phyloP scores from a whole-genome alignment of 2,329 filamentous ascomycete species.

The Keithomyces neogunnii region DNA sequence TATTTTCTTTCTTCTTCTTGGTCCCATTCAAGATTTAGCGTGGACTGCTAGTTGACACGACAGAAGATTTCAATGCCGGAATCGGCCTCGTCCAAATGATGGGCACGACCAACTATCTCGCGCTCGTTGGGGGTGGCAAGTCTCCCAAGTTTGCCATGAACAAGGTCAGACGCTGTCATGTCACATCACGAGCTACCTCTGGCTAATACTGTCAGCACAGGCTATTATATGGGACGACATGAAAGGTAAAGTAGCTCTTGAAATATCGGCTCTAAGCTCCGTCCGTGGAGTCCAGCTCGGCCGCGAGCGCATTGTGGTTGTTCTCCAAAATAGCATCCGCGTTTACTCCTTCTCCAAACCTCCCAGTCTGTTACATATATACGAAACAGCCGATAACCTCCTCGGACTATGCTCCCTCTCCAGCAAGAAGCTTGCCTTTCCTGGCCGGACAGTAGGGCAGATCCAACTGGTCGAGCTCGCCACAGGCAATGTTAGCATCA shows the following conservation, averaged over 20 bases:
- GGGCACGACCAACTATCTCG: constrained; percentile 77
- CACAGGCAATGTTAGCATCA: constrained; percentile 81
- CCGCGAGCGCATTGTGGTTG: constrained; percentile 67
- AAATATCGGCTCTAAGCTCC: constrained; percentile 74
- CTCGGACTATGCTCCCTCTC: constrained; percentile 73
- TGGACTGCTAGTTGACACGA: neutral
- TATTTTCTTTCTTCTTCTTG: neutral
- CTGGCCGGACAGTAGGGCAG: constrained; percentile 79
- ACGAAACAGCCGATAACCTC: constrained; percentile 80
- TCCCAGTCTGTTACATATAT: constrained; percentile 61
- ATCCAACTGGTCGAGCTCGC: constrained; percentile 77
- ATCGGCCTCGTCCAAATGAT: constrained; percentile 82
- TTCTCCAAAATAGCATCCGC: constrained; percentile 72
- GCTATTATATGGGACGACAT: constrained; percentile 88
- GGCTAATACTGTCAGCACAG: constrained; percentile 23
- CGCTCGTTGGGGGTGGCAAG: constrained; percentile 79
- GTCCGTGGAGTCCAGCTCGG: constrained; percentile 74
- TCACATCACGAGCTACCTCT: neutral
- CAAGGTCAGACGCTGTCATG: constrained; percentile 45
- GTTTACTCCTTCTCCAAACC: constrained; percentile 72
- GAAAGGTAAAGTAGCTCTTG: constrained; percentile 61
- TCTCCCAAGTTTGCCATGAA: constrained; percentile 80
- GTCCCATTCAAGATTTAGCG: neutral
- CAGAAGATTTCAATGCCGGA: constrained; percentile 67
- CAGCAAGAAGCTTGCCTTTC: constrained; percentile 67